A percentile compares a stretch with the other conserved stretches of the same genome.
phyloP scores from a whole-genome alignment of 169 alveolate genomes.

The Plasmodium gonderi region DNA sequence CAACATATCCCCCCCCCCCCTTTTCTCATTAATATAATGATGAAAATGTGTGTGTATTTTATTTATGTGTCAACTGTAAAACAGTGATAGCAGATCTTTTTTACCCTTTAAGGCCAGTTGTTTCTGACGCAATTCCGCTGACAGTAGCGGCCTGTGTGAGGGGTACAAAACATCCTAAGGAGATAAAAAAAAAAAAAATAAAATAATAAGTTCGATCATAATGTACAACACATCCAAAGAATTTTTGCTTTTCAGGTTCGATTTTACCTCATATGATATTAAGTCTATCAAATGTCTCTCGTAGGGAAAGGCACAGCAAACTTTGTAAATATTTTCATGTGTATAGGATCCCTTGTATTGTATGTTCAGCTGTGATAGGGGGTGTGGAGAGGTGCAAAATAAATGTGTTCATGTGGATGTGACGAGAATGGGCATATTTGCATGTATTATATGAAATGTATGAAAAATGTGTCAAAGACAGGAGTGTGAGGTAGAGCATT shows the following conservation, averaged over 20 bases:
- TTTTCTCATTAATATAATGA: too few species aligned
- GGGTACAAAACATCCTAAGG: slow-evolving; percentile 61
- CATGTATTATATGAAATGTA: background rate
- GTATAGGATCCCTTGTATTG: slow-evolving; percentile 63
- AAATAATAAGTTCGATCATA: background rate
- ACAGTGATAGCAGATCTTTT: background rate
- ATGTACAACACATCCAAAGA: too few species aligned
- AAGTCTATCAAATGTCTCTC: slow-evolving; percentile 65
- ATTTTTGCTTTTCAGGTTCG: background rate
- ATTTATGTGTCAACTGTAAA: background rate
- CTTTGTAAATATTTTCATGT: slow-evolving; percentile 62
- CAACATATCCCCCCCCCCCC: too few species aligned
- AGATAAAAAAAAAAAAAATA: background rate
- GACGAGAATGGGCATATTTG: background rate
- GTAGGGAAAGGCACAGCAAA: slow-evolving; percentile 61
- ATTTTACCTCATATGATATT: slow-evolving; percentile 52
- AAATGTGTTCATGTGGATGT: background rate
- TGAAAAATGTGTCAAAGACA: background rate
- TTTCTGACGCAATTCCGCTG: slow-evolving; percentile 56
- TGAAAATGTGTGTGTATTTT: background rate
- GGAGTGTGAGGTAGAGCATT: background rate
- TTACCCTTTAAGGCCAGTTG: slow-evolving; percentile 70
- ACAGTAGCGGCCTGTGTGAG: slow-evolving; percentile 45
- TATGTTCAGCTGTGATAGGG: slow-evolving; percentile 31
- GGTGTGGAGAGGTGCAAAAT: background rate